Conservation (phyloP, 2,329 filamentous ascomycete genomes). For the Verticillium longisporum region DNA sequence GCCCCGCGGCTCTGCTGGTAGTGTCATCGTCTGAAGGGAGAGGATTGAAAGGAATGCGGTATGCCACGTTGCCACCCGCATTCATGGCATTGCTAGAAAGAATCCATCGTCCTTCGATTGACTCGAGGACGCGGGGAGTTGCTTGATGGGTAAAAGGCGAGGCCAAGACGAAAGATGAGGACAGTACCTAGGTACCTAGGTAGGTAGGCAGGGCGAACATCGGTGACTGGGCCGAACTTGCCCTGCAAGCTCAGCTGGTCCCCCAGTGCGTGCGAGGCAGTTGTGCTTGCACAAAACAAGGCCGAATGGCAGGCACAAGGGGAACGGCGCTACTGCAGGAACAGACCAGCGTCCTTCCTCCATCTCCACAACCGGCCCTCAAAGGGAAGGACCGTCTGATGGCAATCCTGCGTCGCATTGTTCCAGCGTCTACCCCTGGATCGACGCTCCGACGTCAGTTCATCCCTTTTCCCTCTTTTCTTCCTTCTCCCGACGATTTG, state of each 20-base stretch:
- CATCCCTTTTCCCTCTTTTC: background rate
- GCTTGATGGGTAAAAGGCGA: background rate
- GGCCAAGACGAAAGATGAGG: background rate
- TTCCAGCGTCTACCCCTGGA: background rate
- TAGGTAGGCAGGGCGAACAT: too few species aligned
- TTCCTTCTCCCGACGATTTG: background rate
- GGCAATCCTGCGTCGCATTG: background rate
- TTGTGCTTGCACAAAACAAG: background rate
- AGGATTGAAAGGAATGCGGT: background rate
- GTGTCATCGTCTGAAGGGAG: background rate
- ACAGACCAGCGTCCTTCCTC: conserved; percentile 1
- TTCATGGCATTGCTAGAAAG: background rate
- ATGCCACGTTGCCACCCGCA: background rate
- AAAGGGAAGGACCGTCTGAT: background rate
- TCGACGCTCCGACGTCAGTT: background rate
- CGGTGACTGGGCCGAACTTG: background rate
- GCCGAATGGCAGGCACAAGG: background rate
- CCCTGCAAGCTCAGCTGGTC: background rate
- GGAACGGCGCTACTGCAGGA: conserved; percentile 12
- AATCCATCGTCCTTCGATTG: background rate
- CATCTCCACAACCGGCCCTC: background rate
- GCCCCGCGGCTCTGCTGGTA: background rate
- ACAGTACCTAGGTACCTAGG: too few species aligned
- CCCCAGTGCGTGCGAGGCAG: background rate
- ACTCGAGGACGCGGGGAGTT: too few species aligned